Evolutionary conservation across 768 basidiomycete genomes (phyloP).

Genomic region (Trametes cubensis): DNA sequence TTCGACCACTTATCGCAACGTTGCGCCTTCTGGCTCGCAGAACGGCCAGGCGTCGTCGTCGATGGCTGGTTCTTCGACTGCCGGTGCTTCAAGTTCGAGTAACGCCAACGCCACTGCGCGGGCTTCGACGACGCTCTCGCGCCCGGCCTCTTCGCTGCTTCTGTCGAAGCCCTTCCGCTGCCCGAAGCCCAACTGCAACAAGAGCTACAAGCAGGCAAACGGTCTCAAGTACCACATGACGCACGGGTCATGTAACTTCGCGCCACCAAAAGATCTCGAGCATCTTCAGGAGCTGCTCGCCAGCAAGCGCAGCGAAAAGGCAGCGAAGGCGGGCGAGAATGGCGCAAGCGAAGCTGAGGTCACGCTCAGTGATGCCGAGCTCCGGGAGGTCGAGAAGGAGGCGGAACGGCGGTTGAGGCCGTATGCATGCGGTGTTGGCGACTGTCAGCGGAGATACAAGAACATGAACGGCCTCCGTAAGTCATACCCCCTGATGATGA

Average conservation of each 20-base stretch:
- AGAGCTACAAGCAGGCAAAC: slow-evolving; percentile 95
- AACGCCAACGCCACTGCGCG: slow-evolving; percentile 35
- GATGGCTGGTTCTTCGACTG: slow-evolving; percentile 26
- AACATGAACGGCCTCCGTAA: slow-evolving; percentile 93
- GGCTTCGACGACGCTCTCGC: slow-evolving; percentile 50
- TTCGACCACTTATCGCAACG: slow-evolving; percentile 24
- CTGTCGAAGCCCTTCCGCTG: slow-evolving; percentile 88
- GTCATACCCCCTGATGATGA: slow-evolving; percentile 23
- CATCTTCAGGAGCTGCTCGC: slow-evolving; percentile 74
- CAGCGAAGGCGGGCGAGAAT: slow-evolving; percentile 20
- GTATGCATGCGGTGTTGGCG: slow-evolving; percentile 88
- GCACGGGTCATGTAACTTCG: slow-evolving; percentile 91
- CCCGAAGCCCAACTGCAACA: slow-evolving; percentile 94
- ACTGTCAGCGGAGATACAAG: slow-evolving; percentile 89
- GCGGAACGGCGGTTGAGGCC: slow-evolving; percentile 82
- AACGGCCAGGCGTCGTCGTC: slow-evolving; percentile 33
- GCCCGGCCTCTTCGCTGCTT: slow-evolving; percentile 59
- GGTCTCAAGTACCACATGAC: slow-evolving; percentile 94
- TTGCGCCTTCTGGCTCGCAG: slow-evolving; percentile 24
- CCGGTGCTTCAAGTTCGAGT: slow-evolving; percentile 29
- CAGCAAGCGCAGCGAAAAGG: slow-evolving; percentile 44
- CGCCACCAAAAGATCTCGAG: slow-evolving; percentile 83
- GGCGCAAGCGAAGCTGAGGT: slow-evolving; percentile 34
- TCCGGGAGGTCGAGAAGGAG: slow-evolving; percentile 77
- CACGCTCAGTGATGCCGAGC: slow-evolving; percentile 54